These are phyloP conservation scores for Nemania serpens DNA, from an alignment of 2,329 filamentous ascomycete genomes.

Conservation along the genomic window DNA sequence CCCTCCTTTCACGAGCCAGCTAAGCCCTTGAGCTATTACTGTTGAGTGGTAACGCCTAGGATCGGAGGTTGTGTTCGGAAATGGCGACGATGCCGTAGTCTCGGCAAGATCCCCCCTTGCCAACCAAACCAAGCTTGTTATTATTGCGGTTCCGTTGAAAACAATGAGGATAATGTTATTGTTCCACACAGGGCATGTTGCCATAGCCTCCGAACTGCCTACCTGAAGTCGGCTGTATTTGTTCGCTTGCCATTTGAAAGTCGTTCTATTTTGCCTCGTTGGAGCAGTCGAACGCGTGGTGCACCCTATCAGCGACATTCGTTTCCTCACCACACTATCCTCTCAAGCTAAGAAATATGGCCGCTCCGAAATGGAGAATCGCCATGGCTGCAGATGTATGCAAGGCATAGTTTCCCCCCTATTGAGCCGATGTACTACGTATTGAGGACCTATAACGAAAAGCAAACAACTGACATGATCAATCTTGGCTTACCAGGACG, in stretches of 20 bases:
- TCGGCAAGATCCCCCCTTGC: background rate
- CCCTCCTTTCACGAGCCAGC: conserved; percentile 13
- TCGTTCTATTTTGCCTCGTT: background rate
- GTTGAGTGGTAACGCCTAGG: background rate
- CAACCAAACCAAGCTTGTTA: conserved; percentile 1
- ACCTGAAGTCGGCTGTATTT: background rate
- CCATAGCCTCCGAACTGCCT: background rate
- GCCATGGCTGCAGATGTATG: conserved; percentile 58
- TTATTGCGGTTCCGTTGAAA: background rate
- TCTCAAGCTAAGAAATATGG: conserved; percentile 43
- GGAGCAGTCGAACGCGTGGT: background rate
- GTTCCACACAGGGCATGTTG: background rate
- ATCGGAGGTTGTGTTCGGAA: conserved; percentile 10
- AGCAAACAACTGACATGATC: background rate
- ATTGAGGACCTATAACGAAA: background rate
- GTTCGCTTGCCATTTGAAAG: background rate
- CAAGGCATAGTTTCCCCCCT: background rate
- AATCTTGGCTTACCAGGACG: conserved; percentile 53
- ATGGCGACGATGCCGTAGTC: background rate
- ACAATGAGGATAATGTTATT: background rate
- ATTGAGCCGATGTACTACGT: background rate
- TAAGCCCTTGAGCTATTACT: background rate
- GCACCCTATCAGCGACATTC: background rate
- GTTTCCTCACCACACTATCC: background rate
- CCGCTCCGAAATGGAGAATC: conserved; percentile 55